Conservation (phyloP, 2,329 filamentous ascomycete species). For the Mollisia scopiformis region DNA sequence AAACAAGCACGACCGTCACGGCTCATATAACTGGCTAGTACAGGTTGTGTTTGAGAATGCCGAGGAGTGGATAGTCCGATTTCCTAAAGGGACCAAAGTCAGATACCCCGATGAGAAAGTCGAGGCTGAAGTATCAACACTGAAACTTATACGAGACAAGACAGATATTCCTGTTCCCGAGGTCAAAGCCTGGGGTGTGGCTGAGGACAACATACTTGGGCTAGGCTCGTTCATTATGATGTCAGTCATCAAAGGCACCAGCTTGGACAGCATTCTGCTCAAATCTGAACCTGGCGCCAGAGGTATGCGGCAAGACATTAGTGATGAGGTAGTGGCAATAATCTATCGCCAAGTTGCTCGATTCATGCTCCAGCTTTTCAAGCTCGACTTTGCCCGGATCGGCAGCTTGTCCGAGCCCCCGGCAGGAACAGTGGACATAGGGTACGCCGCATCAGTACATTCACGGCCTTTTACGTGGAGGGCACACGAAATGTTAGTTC, state of each 20-base stretch:
- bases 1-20: conserved; percentile 6
- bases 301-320: conserved; percentile 19
- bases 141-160: conserved; percentile 18
- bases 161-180: conserved; percentile 24
- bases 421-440: neutral
- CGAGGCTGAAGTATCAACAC: conserved; percentile 16
- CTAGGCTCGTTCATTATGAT: conserved; percentile 21
- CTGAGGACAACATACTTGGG: conserved; percentile 29
- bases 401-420: conserved; percentile 8
- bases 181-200: conserved; percentile 34
- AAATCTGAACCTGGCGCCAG: conserved; percentile 6
- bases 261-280: conserved; percentile 17
- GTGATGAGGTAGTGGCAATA: conserved; percentile 13
- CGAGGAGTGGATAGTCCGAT: conserved; percentile 17
- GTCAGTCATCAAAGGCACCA: conserved; percentile 20
- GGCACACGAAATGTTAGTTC: conserved; percentile 2
- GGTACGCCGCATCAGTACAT: conserved; percentile 2
- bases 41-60: conserved; percentile 12
- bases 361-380: conserved; percentile 18
- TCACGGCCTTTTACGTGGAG: conserved; percentile 9
- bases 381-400: conserved; percentile 19
- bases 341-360: conserved; percentile 21
- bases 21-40: conserved; percentile 10
- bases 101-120: conserved; percentile 22
- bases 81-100: conserved; percentile 18